Base-by-base conservation (phyloP, 1,284 basidiomycete genomes). In the Sporisorium graminicola region DNA sequence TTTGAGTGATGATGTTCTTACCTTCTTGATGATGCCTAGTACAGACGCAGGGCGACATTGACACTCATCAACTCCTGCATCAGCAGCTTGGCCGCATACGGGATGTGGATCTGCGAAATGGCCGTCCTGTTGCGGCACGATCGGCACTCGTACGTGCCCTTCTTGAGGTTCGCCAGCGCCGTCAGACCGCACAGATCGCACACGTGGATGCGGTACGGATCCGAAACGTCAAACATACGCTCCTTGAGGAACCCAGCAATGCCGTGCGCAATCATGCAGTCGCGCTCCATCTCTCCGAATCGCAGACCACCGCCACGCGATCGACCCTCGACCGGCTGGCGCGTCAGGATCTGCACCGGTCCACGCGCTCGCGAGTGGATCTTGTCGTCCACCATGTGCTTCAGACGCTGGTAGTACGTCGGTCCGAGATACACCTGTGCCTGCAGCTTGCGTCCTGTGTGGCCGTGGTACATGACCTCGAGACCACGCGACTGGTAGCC, bases 341-440 rank as follows among this genome's bases (percentile, higher is more conserved):
- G 89, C 22, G 96, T 99, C 82, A 99, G 87, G 82, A 99, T 99
- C 87, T 99, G 97, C 10, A 99, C 93, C 5, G 97, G 97, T 18
- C 97, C 97, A 86, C 97, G 88, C 16, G 97, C 97, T 78, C 96
- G 91, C 27, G 95, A 96, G 87, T 99, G 96, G 74, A 99, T 99
- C 89, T 99, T 99, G 88, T 99, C 96, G 86, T 98, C 95, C 57
- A 99, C 96, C 96, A 99, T 99, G 88, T 99, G 96, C 88, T 99
- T 99, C 79, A 99, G 89, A 58, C 96, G 92, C 87, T 99, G 96
- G 87, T 99, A 99, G 87, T 99, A 99, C 1, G 97, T 99, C 13
- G 96, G 96, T 5, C 97, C 97, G 74, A 99, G 91, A 87, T 98
- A 99, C 16, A 98, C 92, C 86, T 99, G 97, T 20, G 97, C 96